Evolutionary conservation across 2,329 filamentous ascomycete genomes (phyloP).

Genomic region (Fusarium brevicatenulatum): DNA sequence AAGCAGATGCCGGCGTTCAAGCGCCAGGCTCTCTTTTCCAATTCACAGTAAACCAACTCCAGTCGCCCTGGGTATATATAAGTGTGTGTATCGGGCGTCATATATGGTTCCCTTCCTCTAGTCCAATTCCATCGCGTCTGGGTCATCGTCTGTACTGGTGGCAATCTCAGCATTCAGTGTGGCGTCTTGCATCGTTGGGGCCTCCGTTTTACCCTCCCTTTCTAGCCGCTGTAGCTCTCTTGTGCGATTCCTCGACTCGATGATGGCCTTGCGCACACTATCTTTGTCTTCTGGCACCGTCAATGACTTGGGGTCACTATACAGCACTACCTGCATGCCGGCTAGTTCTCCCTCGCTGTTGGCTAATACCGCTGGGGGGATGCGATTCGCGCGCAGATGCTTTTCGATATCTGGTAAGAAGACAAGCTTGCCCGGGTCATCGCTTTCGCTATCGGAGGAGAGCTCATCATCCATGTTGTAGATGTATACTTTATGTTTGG

Average conservation of each 20-base stretch:
- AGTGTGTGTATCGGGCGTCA: constrained; percentile 4
- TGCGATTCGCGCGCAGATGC: constrained; percentile 77
- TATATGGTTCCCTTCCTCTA: constrained; percentile 41
- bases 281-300: constrained; percentile 79
- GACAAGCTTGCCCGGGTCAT: constrained; percentile 69
- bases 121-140: constrained; percentile 76
- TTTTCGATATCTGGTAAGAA: constrained; percentile 89
- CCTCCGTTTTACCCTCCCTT: constrained; percentile 41
- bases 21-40: neutral
- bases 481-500: constrained; percentile 88
- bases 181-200: constrained; percentile 11
- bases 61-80: constrained; percentile 42
- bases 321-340: constrained; percentile 82
- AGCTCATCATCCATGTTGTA: constrained; percentile 91
- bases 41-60: constrained; percentile 36
- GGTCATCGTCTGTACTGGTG: constrained; percentile 53
- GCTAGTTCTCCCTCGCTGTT: constrained; percentile 65
- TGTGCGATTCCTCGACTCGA: constrained; percentile 78
- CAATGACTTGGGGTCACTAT: constrained; percentile 80
- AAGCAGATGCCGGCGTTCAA: constrained; percentile 11
- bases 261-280: constrained; percentile 82
- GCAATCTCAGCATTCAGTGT: constrained; percentile 9
- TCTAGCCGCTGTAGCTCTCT: constrained; percentile 66
- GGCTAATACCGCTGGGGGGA: constrained; percentile 72
- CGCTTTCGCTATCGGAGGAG: constrained; percentile 58